Evolutionary conservation across 139 green algal genomes (phyloP).

Genomic region (Choricystis sp.): DNA sequence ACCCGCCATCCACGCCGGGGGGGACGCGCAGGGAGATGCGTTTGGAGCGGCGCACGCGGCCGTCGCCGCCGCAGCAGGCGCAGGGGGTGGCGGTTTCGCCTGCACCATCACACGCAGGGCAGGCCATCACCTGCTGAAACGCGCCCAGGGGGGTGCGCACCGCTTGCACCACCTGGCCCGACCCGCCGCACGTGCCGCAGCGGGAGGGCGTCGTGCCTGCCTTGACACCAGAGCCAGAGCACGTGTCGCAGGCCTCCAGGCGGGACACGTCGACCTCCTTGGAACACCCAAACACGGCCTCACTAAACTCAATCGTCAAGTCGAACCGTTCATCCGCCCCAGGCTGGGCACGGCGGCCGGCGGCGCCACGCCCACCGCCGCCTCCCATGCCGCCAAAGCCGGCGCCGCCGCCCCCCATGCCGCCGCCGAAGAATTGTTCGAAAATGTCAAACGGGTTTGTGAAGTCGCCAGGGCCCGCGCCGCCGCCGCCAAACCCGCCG

Average conservation of each 20-base stretch:
- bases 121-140: constrained; percentile 77
- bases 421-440: constrained; percentile 89
- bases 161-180: constrained; percentile 73
- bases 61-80: constrained; percentile 74
- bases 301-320: constrained; percentile 69
- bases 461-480: constrained; percentile 35
- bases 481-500: constrained; percentile 18
- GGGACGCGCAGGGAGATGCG: constrained; percentile 74
- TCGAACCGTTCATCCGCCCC: constrained; percentile 77
- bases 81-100: constrained; percentile 69
- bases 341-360: constrained; percentile 21
- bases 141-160: constrained; percentile 82
- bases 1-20: constrained; percentile 76
- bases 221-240: constrained; percentile 62
- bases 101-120: constrained; percentile 53
- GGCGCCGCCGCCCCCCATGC: constrained; percentile 24
- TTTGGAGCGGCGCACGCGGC: constrained; percentile 71
- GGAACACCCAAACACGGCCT: constrained; percentile 81
- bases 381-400: constrained; percentile 41
- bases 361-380: constrained; percentile 19
- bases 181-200: constrained; percentile 75
- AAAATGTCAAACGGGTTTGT: constrained; percentile 98
- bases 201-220: constrained; percentile 58
- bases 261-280: constrained; percentile 80
- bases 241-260: constrained; percentile 61